Conservation (phyloP, 768 basidiomycete species). For the Xerocomellus dryophilus region DNA sequence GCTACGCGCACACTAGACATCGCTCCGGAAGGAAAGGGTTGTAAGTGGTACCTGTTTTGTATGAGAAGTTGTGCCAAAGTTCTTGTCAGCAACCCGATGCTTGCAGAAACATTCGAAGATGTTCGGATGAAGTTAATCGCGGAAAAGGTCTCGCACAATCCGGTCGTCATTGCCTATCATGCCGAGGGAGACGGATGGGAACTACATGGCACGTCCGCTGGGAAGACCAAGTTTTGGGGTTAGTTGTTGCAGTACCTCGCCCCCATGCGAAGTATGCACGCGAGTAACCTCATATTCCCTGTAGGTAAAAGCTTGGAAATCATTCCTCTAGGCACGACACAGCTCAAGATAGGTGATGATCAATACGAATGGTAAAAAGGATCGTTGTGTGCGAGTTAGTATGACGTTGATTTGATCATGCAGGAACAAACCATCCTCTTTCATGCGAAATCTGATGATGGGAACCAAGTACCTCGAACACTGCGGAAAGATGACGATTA, state of each 20-base stretch:
- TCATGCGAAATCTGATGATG: constrained; percentile 86
- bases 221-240: constrained; percentile 92
- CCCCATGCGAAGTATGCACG: constrained; percentile 10
- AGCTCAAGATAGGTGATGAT: constrained; percentile 64
- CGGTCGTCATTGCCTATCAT: constrained; percentile 81
- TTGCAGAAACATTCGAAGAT: constrained; percentile 87
- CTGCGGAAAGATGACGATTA: constrained; percentile 72
- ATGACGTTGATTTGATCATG: not conserved
- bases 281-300: constrained; percentile 18
- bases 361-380: constrained; percentile 63
- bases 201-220: constrained; percentile 70
- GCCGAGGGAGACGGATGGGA: constrained; percentile 80
- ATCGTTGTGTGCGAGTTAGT: not conserved
- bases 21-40: constrained; percentile 85
- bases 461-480: constrained; percentile 91
- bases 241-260: constrained; percentile 28
- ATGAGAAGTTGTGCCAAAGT: constrained; percentile 4
- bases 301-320: constrained; percentile 88
- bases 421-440: constrained; percentile 86
- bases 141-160: constrained; percentile 86
- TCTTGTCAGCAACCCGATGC: constrained; percentile 73
- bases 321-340: constrained; percentile 71
- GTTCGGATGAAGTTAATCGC: constrained; percentile 76
- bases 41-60: constrained; percentile 44
- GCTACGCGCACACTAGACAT: constrained; percentile 77